These are phyloP conservation scores for Flaveria floridana DNA, from an alignment of 140 eudicot species.

Conservation along the genomic window DNA sequence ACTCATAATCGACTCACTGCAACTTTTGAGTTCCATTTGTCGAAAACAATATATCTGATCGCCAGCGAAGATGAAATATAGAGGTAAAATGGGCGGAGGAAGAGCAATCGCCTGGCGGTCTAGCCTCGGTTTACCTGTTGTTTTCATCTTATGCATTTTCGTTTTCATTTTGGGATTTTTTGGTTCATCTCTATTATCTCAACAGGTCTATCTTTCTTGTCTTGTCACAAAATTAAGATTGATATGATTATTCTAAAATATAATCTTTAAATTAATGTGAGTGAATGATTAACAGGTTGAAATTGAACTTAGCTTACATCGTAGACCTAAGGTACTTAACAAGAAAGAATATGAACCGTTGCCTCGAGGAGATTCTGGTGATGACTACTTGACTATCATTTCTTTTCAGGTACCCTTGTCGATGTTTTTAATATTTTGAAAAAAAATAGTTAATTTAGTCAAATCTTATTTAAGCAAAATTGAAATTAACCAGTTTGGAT, in stretches of 20 bases:
- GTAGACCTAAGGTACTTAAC: slow-evolving; percentile 38
- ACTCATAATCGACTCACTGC: slow-evolving; percentile 7
- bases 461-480: too few relatives aligned
- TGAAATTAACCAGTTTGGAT: too few relatives aligned
- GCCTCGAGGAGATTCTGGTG: slow-evolving; percentile 69
- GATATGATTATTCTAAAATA: neutral
- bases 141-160: slow-evolving; percentile 64
- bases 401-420: slow-evolving; percentile 71
- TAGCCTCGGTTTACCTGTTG: slow-evolving; percentile 58
- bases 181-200: slow-evolving; percentile 59
- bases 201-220: slow-evolving; percentile 46
- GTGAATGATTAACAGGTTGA: slow-evolving; percentile 34
- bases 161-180: slow-evolving; percentile 79
- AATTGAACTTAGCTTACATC: slow-evolving; percentile 41
- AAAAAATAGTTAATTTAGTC: too few relatives aligned
- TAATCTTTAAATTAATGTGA: slow-evolving; percentile 1
- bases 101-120: slow-evolving; percentile 29
- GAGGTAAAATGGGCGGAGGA: slow-evolving; percentile 43
- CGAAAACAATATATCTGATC: neutral
- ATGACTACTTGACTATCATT: slow-evolving; percentile 51
- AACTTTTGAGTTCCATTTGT: neutral
- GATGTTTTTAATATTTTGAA: too few relatives aligned
- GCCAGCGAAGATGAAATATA: slow-evolving; percentile 44
- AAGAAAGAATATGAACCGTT: slow-evolving; percentile 42
- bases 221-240: neutral